Evolutionary conservation across 192 early-diverging fungal species (phyloP), one percentile per base, ranked within the genome.

Genomic region (Entomortierella chlamydospora): DNA sequence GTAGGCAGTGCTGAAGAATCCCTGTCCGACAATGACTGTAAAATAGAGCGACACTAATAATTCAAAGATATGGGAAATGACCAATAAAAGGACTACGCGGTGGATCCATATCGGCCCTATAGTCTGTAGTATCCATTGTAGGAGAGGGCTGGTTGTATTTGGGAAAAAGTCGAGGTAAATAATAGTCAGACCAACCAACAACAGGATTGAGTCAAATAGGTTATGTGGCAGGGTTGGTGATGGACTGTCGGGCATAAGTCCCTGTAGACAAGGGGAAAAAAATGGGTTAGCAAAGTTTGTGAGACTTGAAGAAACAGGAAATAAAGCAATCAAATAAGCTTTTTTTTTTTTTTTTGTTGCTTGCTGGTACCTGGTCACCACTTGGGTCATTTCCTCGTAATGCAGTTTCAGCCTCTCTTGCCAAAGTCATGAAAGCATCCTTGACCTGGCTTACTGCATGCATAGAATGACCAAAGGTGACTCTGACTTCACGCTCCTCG

Each of bases 91-190:
- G n/a, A 61, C 62, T 11, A 61, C 37, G 42, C 57, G 6, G 20
- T 70, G 57, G 29, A 79, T 60, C 34, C 25, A 34, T 23, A 47
- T 29, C 3, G 67, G 15, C 4, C 76, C 76, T 2, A 52, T 13
- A 12, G 50, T 49, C 25, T 64, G 37, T 4, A 70, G 33, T 1
- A 66, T 33, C 68, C 68, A 79, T n/a, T 70, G 61, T 23, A 79
- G 26, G 10, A 42, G n/a, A 26, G 76, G 68, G 26, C 57, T 79
- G 2, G 61, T 79, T 12, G 76, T 79, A 57, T 79, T 70, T 25
- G 76, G 76, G 51, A 64, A 66, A 51, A 66, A 61, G 17, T 79
- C 57, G 41, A 79, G 76, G 18, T 79, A 79, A n/a, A 70, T 29
- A 18, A 39, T 29, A 18, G 31, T 34, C 18, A 23, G 28, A 17